Evolutionary conservation across 768 basidiomycete species (phyloP).

Genomic region (Galerina marginata): DNA sequence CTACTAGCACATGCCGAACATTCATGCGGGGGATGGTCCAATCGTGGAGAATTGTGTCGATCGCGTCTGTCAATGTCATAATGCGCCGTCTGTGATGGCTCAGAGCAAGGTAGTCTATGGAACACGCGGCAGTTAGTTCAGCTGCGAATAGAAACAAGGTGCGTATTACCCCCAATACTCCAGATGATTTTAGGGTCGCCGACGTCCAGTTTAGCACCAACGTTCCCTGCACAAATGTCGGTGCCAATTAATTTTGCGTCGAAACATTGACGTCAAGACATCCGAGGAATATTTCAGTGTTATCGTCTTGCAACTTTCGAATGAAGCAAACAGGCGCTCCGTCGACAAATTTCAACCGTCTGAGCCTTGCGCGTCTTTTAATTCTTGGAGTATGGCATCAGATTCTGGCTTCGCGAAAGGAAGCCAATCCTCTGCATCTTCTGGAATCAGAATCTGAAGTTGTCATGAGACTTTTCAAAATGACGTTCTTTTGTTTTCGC

Average conservation of each 20-base stretch:
- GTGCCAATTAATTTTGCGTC: slow-evolving; percentile 34
- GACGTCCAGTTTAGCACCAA: slow-evolving; percentile 43
- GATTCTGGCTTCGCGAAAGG: slow-evolving; percentile 25
- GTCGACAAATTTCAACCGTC: slow-evolving; percentile 23
- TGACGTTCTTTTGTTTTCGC: slow-evolving; percentile 52
- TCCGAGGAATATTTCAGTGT: slow-evolving; percentile 58
- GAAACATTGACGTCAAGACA: slow-evolving; percentile 40
- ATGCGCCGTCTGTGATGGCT: slow-evolving; percentile 44
- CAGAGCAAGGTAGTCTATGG: slow-evolving; percentile 30
- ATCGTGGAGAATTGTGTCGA: slow-evolving; percentile 53
- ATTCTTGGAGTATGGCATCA: slow-evolving; percentile 34
- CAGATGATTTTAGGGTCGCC: slow-evolving; percentile 59
- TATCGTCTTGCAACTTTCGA: slow-evolving; percentile 58
- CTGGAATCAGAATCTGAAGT: slow-evolving; percentile 14
- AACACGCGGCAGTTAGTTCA: not conserved
- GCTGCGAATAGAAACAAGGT: not conserved
- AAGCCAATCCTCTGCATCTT: slow-evolving; percentile 33
- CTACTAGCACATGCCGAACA: slow-evolving; percentile 46
- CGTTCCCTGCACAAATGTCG: slow-evolving; percentile 39
- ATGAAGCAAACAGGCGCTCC: slow-evolving; percentile 52
- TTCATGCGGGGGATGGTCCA: slow-evolving; percentile 73
- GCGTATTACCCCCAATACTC: slow-evolving; percentile 30
- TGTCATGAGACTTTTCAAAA: slow-evolving; percentile 37
- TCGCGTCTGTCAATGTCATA: slow-evolving; percentile 57
- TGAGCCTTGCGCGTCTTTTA: slow-evolving; percentile 28